Percentiles rank a stretch among this genome's conserved stretches.
phyloP scores from a whole-genome alignment of 495 filamentous ascomycete species.

The Tuber umbilicatum region DNA sequence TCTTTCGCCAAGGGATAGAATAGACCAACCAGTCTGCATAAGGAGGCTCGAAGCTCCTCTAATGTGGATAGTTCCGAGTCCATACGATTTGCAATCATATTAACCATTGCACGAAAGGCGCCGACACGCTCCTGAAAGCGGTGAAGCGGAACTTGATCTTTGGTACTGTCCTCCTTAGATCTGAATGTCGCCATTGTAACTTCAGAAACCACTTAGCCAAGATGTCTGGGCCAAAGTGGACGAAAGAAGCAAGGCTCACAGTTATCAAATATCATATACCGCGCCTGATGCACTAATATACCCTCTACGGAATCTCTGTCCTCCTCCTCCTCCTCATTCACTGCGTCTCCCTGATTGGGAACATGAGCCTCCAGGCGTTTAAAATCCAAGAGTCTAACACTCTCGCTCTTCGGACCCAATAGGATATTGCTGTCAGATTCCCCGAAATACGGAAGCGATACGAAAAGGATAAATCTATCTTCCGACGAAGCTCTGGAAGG shows the following conservation, averaged over 20 bases:
- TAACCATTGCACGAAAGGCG: not conserved
- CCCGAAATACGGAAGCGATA: not conserved
- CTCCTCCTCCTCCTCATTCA: not conserved
- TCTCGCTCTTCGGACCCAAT: not conserved
- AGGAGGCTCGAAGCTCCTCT: not conserved
- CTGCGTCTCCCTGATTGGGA: rapidly evolving
- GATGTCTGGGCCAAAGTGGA: not conserved
- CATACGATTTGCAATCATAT: not conserved
- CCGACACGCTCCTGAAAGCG: not conserved
- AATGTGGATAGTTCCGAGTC: not conserved
- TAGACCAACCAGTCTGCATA: not conserved
- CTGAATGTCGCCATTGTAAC: not conserved
- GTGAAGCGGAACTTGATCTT: not conserved
- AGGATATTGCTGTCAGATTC: not conserved
- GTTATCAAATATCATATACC: not conserved
- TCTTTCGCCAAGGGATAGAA: not conserved
- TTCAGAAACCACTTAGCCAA: not conserved
- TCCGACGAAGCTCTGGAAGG: not conserved
- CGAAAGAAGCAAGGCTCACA: not conserved
- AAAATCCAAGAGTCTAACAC: not conserved
- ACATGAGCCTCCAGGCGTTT: not conserved
- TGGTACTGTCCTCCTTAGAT: not conserved
- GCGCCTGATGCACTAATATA: not conserved
- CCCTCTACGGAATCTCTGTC: too few relatives aligned
- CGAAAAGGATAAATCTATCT: not conserved